These are phyloP conservation scores for Ceratobasidium sp. DNA, from an alignment of 1,284 basidiomycete species.

Conservation along the genomic window DNA sequence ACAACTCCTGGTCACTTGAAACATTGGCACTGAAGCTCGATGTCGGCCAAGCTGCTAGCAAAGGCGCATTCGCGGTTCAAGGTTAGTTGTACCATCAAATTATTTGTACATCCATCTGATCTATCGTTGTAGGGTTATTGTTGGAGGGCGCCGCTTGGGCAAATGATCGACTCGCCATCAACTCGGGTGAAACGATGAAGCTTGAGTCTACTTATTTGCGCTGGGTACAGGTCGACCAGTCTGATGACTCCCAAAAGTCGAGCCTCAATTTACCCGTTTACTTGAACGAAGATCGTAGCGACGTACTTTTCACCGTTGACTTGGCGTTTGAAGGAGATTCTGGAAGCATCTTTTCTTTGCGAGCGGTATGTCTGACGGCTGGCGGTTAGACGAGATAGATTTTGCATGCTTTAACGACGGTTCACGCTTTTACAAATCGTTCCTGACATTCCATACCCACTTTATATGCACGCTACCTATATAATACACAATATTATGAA, in stretches of 20 bases:
- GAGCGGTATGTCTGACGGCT: slow-evolving; percentile 86
- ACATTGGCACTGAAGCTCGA: slow-evolving; percentile 85
- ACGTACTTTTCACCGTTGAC: slow-evolving; percentile 89
- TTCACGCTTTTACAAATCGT: slow-evolving; percentile 7
- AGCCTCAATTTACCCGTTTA: slow-evolving; percentile 89
- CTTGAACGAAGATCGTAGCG: slow-evolving; percentile 89
- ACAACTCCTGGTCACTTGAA: slow-evolving; percentile 91
- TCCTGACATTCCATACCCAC: slow-evolving; percentile 31
- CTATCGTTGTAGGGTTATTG: slow-evolving; percentile 77
- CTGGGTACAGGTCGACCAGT: slow-evolving; percentile 76
- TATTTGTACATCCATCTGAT: neutral
- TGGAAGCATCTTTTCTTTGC: slow-evolving; percentile 77
- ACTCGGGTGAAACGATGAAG: slow-evolving; percentile 83
- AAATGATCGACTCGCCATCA: slow-evolving; percentile 76
- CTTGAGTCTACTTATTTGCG: slow-evolving; percentile 84
- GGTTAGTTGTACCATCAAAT: slow-evolving; percentile 7
- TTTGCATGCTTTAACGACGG: slow-evolving; percentile 3
- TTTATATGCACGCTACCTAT: slow-evolving; percentile 25
- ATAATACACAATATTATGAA: slow-evolving; percentile 39
- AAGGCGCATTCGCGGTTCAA: slow-evolving; percentile 42
- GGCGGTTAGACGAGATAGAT: slow-evolving; percentile 63
- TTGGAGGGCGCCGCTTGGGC: slow-evolving; percentile 89
- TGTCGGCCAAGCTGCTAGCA: slow-evolving; percentile 72
- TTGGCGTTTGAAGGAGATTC: slow-evolving; percentile 79
- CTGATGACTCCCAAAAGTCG: slow-evolving; percentile 51